A percentile compares a stretch with the other conserved stretches of the same genome.
phyloP scores from a whole-genome alignment of 1,139 yeast genomes.

The Yamadazyma aaseri region DNA sequence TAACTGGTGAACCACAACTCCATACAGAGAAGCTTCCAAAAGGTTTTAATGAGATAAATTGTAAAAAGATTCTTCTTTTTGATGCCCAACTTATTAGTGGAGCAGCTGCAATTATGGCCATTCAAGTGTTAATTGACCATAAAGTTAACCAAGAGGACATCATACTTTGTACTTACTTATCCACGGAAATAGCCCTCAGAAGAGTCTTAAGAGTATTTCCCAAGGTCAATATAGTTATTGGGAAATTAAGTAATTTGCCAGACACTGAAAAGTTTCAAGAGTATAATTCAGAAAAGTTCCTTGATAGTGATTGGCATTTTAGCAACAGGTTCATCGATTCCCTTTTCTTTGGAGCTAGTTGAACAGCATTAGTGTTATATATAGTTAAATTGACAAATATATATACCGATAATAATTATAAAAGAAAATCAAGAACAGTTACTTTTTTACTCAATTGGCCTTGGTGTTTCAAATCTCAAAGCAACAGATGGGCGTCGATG shows the following conservation, averaged over 20 bases:
- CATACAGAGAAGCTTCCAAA: slow-evolving; percentile 66
- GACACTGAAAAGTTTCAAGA: slow-evolving; percentile 15
- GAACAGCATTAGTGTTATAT: no score
- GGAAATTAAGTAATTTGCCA: slow-evolving; percentile 52
- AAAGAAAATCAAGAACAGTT: no score
- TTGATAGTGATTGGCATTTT: slow-evolving; percentile 59
- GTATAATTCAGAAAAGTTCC: slow-evolving; percentile 36
- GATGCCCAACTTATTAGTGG: slow-evolving; percentile 92
- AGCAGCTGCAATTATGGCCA: slow-evolving; percentile 93
- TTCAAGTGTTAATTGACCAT: slow-evolving; percentile 83
- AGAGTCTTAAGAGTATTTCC: slow-evolving; percentile 76
- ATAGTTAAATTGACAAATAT: no score
- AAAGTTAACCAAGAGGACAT: slow-evolving; percentile 65
- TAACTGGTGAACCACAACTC: slow-evolving; percentile 90
- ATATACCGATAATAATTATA: no score
- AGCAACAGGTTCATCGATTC: slow-evolving; percentile 72
- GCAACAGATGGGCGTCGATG: slow-evolving; percentile 33
- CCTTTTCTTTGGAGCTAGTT: slow-evolving; percentile 73
- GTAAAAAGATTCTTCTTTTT: slow-evolving; percentile 59
- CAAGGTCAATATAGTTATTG: slow-evolving; percentile 64
- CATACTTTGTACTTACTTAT: slow-evolving; percentile 66
- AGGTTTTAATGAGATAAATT: slow-evolving; percentile 27
- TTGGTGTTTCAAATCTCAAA: slow-evolving; percentile 27
- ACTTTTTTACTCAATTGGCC: slow-evolving; percentile 1
- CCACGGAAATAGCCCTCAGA: slow-evolving; percentile 80